Evolutionary conservation across 495 filamentous ascomycete genomes (phyloP).

Genomic region (Penicillium canariense): DNA sequence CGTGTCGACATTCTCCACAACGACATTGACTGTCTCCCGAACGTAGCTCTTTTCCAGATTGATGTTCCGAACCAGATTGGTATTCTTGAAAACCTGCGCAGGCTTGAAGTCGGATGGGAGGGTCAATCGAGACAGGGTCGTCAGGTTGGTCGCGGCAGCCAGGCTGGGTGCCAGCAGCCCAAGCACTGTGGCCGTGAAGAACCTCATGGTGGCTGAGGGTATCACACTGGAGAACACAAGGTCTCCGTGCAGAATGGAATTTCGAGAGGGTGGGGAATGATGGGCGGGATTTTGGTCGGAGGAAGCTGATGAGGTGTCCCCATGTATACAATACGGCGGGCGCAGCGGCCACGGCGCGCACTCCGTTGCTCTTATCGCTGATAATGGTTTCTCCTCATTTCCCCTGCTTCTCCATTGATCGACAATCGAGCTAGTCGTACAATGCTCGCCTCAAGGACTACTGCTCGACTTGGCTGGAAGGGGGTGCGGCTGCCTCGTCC

Average conservation of each 20-base stretch:
- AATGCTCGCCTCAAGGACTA: constrained; percentile 34
- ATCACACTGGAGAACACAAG: constrained; percentile 30
- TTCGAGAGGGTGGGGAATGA: constrained; percentile 15
- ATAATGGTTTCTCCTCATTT: constrained; percentile 33
- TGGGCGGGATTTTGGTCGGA: constrained; percentile 18
- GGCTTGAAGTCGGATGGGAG: constrained; percentile 77
- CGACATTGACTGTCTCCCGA: constrained; percentile 86
- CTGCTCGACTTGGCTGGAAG: constrained; percentile 22
- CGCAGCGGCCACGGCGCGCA: constrained; percentile 37
- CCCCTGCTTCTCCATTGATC: constrained; percentile 7
- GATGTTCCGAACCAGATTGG: constrained; percentile 83
- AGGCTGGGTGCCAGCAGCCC: constrained; percentile 40
- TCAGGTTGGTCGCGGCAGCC: constrained; percentile 33
- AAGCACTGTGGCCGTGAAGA: constrained; percentile 42
- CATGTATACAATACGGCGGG: constrained; percentile 37
- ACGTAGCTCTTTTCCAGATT: constrained; percentile 91
- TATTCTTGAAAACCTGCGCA: constrained; percentile 85
- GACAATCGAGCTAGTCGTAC: constrained; percentile 6
- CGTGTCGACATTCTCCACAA: constrained; percentile 82
- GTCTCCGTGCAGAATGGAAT: constrained; percentile 24
- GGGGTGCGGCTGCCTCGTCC: constrained; percentile 12
- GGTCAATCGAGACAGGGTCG: constrained; percentile 38
- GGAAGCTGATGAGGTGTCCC: constrained; percentile 48
- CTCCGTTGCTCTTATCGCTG: constrained; percentile 34
- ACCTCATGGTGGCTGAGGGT: constrained; percentile 41